Percentiles rank a stretch among this genome's conserved stretches.
phyloP scores from a whole-genome alignment of 1,284 basidiomycete species.

The Ustilago crameri region DNA sequence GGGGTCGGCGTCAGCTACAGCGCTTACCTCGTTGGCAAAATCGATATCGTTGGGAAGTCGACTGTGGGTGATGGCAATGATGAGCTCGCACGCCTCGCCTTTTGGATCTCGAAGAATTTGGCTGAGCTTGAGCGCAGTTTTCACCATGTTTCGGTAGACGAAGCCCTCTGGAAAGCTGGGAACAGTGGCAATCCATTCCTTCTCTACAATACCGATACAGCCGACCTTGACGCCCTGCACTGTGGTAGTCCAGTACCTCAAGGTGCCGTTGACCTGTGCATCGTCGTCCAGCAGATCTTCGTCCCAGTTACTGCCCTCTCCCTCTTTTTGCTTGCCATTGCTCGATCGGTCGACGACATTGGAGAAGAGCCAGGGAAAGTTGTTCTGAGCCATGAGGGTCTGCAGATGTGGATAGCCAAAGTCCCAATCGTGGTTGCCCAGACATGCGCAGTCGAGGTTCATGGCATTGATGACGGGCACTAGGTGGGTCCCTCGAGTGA shows the following conservation, averaged over 20 bases:
- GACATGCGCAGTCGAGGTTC: conserved; percentile 71
- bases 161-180: conserved; percentile 81
- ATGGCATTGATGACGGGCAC: conserved; percentile 70
- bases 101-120: conserved; percentile 77
- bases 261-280: conserved; percentile 49
- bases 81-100: conserved; percentile 74
- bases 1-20: conserved; percentile 70
- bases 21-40: conserved; percentile 74
- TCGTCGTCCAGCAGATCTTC: conserved; percentile 72
- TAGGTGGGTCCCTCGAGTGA: conserved; percentile 92
- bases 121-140: conserved; percentile 71
- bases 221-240: conserved; percentile 78
- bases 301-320: conserved; percentile 62
- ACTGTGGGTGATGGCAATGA: conserved; percentile 84
- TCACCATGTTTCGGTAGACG: conserved; percentile 69
- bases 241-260: conserved; percentile 74
- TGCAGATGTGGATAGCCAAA: conserved; percentile 50
- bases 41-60: conserved; percentile 75
- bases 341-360: conserved; percentile 74
- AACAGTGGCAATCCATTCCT: conserved; percentile 87
- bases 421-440: conserved; percentile 70
- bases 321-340: conserved; percentile 72
- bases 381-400: conserved; percentile 36
- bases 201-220: conserved; percentile 83
- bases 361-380: conserved; percentile 44